Evolutionary conservation across 345 rosid genomes (phyloP).

Genomic region (Gossypium anomalum): DNA sequence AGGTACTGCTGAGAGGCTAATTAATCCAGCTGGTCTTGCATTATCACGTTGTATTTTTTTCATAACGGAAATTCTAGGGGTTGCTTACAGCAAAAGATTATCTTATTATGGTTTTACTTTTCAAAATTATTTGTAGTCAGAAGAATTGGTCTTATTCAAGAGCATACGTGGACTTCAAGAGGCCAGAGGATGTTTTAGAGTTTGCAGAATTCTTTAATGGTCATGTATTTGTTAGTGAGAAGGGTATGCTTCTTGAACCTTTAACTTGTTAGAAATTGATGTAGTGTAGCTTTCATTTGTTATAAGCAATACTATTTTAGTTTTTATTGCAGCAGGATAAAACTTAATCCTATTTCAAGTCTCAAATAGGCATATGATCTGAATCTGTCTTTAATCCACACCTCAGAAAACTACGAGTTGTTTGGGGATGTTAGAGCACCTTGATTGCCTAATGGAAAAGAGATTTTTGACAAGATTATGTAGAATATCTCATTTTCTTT

Average conservation of each 20-base stretch:
- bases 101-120: slow-evolving; percentile 9
- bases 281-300: background rate
- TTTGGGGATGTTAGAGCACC: background rate
- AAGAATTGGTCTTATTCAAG: slow-evolving; percentile 53
- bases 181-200: slow-evolving; percentile 58
- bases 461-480: background rate
- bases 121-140: slow-evolving; percentile 44
- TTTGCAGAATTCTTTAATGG: slow-evolving; percentile 74
- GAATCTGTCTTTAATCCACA: background rate
- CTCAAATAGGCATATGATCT: background rate
- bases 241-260: slow-evolving; percentile 42
- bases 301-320: background rate
- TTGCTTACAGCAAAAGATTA: background rate
- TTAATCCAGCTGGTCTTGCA: background rate
- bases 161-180: slow-evolving; percentile 64
- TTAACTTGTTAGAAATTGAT: slow-evolving; percentile 4
- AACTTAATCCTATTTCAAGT: background rate
- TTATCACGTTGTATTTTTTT: background rate
- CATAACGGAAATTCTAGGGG: background rate
- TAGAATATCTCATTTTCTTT: background rate
- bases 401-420: background rate
- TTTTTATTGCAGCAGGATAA: background rate
- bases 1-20: background rate
- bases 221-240: slow-evolving; percentile 72
- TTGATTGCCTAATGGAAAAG: background rate